Evolutionary conservation across 2,329 filamentous ascomycete species (phyloP).

Genomic region (Neospermospora avenae): DNA sequence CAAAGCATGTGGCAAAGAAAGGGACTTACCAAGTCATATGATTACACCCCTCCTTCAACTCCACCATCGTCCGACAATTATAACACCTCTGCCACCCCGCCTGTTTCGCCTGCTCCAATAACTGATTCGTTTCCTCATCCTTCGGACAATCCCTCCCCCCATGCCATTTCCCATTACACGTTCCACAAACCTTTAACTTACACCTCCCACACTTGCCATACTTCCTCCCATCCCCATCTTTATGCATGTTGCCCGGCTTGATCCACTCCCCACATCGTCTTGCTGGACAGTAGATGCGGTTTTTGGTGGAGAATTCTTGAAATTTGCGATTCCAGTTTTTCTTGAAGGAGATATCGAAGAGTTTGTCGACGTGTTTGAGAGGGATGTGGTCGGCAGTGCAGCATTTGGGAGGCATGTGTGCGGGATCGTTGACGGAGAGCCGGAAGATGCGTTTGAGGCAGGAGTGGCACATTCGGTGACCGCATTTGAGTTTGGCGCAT

Average conservation of each 20-base stretch:
- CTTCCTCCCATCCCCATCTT: slow-evolving; percentile 53
- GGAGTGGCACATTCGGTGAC: slow-evolving; percentile 75
- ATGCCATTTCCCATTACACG: slow-evolving; percentile 75
- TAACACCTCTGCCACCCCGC: slow-evolving; percentile 75
- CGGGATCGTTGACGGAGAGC: slow-evolving; percentile 71
- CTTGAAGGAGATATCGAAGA: slow-evolving; percentile 75
- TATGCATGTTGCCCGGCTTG: slow-evolving; percentile 64
- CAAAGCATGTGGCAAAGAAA: too few species aligned
- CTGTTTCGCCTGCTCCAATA: slow-evolving; percentile 63
- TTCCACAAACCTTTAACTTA: slow-evolving; percentile 68
- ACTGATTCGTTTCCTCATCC: slow-evolving; percentile 61
- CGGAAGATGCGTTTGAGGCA: slow-evolving; percentile 75
- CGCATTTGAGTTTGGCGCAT: slow-evolving; percentile 70
- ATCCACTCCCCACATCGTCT: slow-evolving; percentile 77
- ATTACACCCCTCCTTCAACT: slow-evolving; percentile 79
- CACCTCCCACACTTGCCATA: slow-evolving; percentile 70
- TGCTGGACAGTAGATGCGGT: slow-evolving; percentile 74
- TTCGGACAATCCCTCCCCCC: slow-evolving; percentile 64
- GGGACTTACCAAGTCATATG: slow-evolving; percentile 77
- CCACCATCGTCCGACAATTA: slow-evolving; percentile 70
- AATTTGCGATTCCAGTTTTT: slow-evolving; percentile 77
- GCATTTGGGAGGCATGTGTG: slow-evolving; percentile 82
- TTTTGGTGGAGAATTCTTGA: slow-evolving; percentile 69
- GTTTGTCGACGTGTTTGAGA: slow-evolving; percentile 68
- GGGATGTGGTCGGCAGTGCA: slow-evolving; percentile 73